A percentile compares a stretch with the other conserved stretches of the same genome.
Evolutionary conservation across 139 green algal genomes (phyloP).

Genomic region (Choricystis sp.): DNA sequence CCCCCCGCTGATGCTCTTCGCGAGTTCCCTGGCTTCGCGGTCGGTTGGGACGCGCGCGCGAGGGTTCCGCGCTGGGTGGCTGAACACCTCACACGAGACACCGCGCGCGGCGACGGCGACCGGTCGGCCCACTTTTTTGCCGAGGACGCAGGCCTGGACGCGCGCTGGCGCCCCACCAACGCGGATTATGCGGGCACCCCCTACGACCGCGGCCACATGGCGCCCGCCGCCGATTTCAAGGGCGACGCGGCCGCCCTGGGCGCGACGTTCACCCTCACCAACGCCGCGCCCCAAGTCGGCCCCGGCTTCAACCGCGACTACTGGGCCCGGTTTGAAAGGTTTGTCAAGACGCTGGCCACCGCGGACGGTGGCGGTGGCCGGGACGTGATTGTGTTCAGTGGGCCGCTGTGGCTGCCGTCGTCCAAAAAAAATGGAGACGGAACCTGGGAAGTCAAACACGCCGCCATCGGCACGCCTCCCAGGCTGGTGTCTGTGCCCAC

Average conservation of each 20-base stretch:
- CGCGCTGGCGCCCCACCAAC: slow-evolving; percentile 49
- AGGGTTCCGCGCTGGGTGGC: slow-evolving; percentile 64
- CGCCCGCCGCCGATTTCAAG: slow-evolving; percentile 69
- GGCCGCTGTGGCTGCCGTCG: slow-evolving; percentile 60
- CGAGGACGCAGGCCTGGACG: slow-evolving; percentile 47
- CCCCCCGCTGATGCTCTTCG: slow-evolving; percentile 11
- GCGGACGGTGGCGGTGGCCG: slow-evolving; percentile 14
- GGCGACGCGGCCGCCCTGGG: slow-evolving; percentile 57
- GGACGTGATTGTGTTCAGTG: slow-evolving; percentile 66
- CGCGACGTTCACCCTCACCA: slow-evolving; percentile 71
- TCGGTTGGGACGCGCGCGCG: slow-evolving; percentile 44
- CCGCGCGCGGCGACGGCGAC: slow-evolving; percentile 6
- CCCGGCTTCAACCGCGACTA: slow-evolving; percentile 89
- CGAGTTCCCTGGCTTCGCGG: slow-evolving; percentile 22
- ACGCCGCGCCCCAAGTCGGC: slow-evolving; percentile 51
- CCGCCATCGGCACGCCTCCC: slow-evolving; percentile 38
- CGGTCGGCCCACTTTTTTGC: slow-evolving; percentile 18
- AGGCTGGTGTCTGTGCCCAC: slow-evolving; percentile 72
- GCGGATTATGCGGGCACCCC: slow-evolving; percentile 52
- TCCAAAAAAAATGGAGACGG: slow-evolving; percentile 3
- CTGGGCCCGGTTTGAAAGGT: slow-evolving; percentile 87
- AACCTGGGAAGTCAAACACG: background rate
- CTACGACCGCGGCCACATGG: slow-evolving; percentile 87
- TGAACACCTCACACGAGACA: slow-evolving; percentile 28
- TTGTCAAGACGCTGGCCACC: slow-evolving; percentile 40